These are phyloP conservation scores for Agrocybe pediades DNA, from an alignment of 768 basidiomycete genomes.

Conservation along the genomic window DNA sequence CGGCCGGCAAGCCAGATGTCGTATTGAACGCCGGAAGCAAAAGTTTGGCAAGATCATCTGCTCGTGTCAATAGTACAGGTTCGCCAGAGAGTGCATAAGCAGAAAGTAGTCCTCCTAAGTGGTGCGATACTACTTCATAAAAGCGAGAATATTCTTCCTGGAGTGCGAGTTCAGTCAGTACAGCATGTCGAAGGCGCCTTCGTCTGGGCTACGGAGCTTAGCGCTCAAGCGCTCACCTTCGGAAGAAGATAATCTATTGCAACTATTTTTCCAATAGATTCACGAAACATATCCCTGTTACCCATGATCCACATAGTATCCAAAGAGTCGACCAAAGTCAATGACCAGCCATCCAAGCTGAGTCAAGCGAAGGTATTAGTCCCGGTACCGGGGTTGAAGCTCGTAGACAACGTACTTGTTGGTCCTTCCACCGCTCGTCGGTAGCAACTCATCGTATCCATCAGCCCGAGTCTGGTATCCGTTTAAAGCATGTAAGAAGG, in stretches of 20 bases:
- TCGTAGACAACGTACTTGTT: conserved; percentile 50
- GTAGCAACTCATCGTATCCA: conserved; percentile 59
- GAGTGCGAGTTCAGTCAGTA: background rate
- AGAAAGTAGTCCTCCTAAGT: conserved; percentile 81
- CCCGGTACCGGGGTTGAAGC: background rate
- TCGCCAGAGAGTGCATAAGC: conserved; percentile 77
- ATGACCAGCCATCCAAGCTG: conserved; percentile 77
- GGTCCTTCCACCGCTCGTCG: conserved; percentile 46
- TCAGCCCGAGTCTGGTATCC: conserved; percentile 55
- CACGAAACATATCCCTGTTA: conserved; percentile 61
- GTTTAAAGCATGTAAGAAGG: conserved; percentile 63
- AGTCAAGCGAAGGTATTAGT: background rate
- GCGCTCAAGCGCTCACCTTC: conserved; percentile 3
- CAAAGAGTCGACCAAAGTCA: conserved; percentile 75
- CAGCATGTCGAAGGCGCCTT: too few relatives aligned
- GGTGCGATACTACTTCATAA: conserved; percentile 83
- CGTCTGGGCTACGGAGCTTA: too few relatives aligned
- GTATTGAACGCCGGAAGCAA: conserved; percentile 76
- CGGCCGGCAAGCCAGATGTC: conserved; percentile 67
- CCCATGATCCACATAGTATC: conserved; percentile 87
- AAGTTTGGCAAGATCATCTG: conserved; percentile 71
- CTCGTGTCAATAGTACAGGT: conserved; percentile 59
- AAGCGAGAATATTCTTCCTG: conserved; percentile 45
- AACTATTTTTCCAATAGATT: conserved; percentile 55
- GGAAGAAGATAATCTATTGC: conserved; percentile 43